Conservation (phyloP, 179 eudicot genomes). For the Sideroxylon spinosum region DNA sequence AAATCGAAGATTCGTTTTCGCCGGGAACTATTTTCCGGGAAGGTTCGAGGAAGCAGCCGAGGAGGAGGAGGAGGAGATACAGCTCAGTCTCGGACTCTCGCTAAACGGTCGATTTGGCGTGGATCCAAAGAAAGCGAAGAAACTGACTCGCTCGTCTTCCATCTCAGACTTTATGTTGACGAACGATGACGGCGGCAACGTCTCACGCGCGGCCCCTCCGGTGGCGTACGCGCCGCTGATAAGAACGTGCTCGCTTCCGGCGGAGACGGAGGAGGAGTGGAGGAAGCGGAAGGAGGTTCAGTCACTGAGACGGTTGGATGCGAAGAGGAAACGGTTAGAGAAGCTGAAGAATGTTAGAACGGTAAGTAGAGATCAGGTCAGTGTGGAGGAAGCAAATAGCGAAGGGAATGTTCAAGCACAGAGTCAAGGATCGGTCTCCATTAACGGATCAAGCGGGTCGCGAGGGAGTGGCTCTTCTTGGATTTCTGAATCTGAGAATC, state of each 20-base stretch:
- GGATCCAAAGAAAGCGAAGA: slow-evolving; percentile 29
- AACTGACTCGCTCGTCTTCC: slow-evolving; percentile 38
- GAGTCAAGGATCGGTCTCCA: too few relatives aligned
- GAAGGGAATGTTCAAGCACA: too few relatives aligned
- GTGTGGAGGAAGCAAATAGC: neutral
- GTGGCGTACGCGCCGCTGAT: slow-evolving; percentile 22
- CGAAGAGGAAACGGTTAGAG: slow-evolving; percentile 54
- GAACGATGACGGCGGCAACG: neutral
- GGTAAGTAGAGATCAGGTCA: neutral
- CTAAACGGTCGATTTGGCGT: slow-evolving; percentile 53
- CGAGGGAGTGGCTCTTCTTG: slow-evolving; percentile 40
- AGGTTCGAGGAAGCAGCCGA: neutral
- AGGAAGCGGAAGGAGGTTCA: slow-evolving; percentile 64
- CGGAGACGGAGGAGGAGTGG: slow-evolving; percentile 61
- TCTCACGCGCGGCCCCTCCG: neutral
- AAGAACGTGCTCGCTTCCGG: slow-evolving; percentile 60
- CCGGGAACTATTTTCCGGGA: neutral
- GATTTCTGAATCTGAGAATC: slow-evolving; percentile 23
- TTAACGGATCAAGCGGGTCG: neutral
- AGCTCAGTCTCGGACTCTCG: slow-evolving; percentile 53
- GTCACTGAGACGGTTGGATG: slow-evolving; percentile 43
- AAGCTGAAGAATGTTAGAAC: slow-evolving; percentile 36
- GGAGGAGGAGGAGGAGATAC: slow-evolving; percentile 22
- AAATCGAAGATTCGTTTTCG: slow-evolving; percentile 16
- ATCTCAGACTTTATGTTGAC: slow-evolving; percentile 18